These are phyloP conservation scores for Vittaforma corneae DNA, from an alignment of 371 early-diverging fungal genomes.

Conservation along the genomic window DNA sequence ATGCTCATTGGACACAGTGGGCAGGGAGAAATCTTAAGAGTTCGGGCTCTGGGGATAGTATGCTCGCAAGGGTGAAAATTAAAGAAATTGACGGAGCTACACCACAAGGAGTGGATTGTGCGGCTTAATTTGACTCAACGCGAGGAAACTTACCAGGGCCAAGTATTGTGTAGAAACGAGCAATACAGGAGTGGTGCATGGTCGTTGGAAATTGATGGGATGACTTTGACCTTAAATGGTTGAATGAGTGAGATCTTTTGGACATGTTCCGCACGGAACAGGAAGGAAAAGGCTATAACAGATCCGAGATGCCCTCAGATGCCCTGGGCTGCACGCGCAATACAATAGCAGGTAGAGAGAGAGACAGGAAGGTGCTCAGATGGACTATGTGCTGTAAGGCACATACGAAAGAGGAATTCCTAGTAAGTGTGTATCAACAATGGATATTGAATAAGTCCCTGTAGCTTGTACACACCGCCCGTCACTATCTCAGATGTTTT, in stretches of 20 bases:
- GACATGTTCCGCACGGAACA: constrained; percentile 60
- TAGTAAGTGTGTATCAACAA: constrained; percentile 63
- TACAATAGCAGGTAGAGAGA: constrained; percentile 64
- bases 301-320: constrained; percentile 68
- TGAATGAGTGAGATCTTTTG: constrained; percentile 64
- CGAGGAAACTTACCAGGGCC: constrained; percentile 60
- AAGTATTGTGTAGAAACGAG: constrained; percentile 59
- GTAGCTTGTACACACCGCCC: constrained; percentile 59
- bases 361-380: constrained; percentile 62
- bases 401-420: constrained; percentile 63
- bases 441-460: constrained; percentile 60
- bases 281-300: constrained; percentile 64
- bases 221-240: constrained; percentile 65
- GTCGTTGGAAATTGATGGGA: constrained; percentile 61
- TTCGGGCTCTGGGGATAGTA: constrained; percentile 46
- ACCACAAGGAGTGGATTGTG: constrained; percentile 48
- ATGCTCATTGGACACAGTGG: constrained; percentile 60
- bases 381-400: constrained; percentile 64
- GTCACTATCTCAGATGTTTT: constrained; percentile 40
- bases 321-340: constrained; percentile 65
- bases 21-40: constrained; percentile 32
- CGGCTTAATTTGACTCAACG: constrained; percentile 50
- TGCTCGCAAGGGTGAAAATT: constrained; percentile 43
- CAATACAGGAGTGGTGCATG: constrained; percentile 60
- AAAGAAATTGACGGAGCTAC: constrained; percentile 48